phyloP scores from a whole-genome alignment of 306 rosid genomes.

The Rosa lucieae region DNA sequence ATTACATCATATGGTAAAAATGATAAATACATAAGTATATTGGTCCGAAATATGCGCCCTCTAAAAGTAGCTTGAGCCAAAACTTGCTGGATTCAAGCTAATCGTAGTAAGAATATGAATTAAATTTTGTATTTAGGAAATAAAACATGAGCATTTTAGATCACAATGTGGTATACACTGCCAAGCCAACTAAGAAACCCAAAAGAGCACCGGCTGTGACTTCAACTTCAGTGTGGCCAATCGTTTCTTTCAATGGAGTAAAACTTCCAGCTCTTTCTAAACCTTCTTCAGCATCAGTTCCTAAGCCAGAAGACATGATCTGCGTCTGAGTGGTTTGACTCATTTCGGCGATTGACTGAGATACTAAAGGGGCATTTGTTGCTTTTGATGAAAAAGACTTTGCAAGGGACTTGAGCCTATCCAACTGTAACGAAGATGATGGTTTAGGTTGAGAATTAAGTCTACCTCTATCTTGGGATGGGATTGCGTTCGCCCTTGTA shows the following conservation, averaged over 20 bases:
- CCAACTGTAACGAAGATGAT: constrained; percentile 34
- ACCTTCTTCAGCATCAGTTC: constrained; percentile 38
- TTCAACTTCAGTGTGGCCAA: constrained; percentile 84
- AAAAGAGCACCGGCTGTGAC: constrained; percentile 78
- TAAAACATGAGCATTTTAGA: not conserved
- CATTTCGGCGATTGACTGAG: constrained; percentile 6
- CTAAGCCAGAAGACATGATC: constrained; percentile 23
- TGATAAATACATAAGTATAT: too few relatives aligned
- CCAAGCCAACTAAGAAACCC: constrained; percentile 65
- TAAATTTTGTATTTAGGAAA: not conserved
- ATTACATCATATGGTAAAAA: too few relatives aligned
- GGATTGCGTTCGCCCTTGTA: constrained; percentile 26
- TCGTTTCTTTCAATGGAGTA: constrained; percentile 56
- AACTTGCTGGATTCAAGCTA: not conserved
- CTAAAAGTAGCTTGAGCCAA: not conserved
- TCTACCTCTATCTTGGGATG: constrained; percentile 38
- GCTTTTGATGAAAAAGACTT: constrained; percentile 31
- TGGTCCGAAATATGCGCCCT: not conserved
- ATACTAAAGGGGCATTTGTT: constrained; percentile 17
- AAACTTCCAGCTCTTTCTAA: constrained; percentile 24
- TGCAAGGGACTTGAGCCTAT: constrained; percentile 33
- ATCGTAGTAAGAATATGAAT: not conserved
- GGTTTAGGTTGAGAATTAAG: constrained; percentile 45
- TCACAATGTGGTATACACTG: constrained; percentile 31
- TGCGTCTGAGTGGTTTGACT: constrained; percentile 29